Conservation (phyloP, 257 asterid genomes). For the Lithospermum erythrorhizon region DNA sequence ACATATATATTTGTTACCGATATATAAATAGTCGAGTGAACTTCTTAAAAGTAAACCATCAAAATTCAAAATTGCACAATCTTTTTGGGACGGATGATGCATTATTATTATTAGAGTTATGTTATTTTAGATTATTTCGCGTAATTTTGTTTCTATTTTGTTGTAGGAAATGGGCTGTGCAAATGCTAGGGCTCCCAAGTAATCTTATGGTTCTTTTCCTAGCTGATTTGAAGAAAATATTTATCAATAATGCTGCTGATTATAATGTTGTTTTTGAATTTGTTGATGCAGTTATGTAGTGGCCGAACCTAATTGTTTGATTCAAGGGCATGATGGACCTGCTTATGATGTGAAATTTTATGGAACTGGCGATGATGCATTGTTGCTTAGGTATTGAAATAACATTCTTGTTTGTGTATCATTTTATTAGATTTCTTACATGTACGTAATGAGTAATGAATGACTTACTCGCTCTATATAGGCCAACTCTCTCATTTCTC, state of each 20-base stretch:
- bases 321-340: conserved; percentile 88
- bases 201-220: not conserved
- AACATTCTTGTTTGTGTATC: not conserved
- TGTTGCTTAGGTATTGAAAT: conserved; percentile 51
- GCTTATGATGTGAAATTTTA: conserved; percentile 90
- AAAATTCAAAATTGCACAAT: too few species aligned
- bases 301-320: conserved; percentile 58
- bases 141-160: not conserved
- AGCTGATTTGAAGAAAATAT: conserved; percentile 1
- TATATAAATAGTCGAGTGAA: too few species aligned
- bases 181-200: conserved; percentile 37
- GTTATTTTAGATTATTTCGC: conserved; percentile 7
- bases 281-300: conserved; percentile 42
- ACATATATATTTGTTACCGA: too few species aligned
- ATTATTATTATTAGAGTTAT: too few species aligned
- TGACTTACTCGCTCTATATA: too few species aligned
- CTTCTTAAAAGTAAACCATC: too few species aligned
- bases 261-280: conserved; percentile 4
- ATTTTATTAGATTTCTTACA: not conserved
- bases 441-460: too few species aligned
- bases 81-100: too few species aligned
- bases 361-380: conserved; percentile 43
- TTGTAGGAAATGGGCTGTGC: conserved; percentile 51
- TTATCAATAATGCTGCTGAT: not conserved
- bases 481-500: too few species aligned